Conservation (phyloP, 371 early-diverging fungal species). For the Mortierella polycephala region DNA sequence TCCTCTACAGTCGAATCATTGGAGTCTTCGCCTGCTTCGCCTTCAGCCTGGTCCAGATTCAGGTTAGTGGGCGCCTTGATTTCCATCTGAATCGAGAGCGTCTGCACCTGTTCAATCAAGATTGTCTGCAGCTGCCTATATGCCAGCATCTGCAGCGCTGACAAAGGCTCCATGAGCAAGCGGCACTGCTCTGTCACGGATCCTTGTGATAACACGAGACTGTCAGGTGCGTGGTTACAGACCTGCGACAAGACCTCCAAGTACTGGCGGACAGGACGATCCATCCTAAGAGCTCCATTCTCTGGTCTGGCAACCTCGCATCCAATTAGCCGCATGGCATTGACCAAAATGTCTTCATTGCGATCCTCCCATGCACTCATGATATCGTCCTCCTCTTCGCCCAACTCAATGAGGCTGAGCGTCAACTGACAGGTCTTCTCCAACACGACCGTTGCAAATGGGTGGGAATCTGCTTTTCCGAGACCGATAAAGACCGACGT, state of each 20-base stretch:
- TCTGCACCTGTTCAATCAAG: constrained; percentile 57
- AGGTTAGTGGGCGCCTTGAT: constrained; percentile 42
- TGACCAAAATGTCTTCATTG: constrained; percentile 27
- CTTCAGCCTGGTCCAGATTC: constrained; percentile 14
- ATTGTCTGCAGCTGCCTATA: constrained; percentile 58
- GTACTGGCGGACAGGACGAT: constrained; percentile 47
- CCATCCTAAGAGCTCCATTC: constrained; percentile 23
- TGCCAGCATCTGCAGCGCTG: constrained; percentile 58
- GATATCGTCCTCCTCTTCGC: constrained; percentile 41
- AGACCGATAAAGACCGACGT: constrained; percentile 28
- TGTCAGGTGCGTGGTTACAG: constrained; percentile 24
- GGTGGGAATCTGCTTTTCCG: constrained; percentile 1
- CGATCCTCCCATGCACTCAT: constrained; percentile 47
- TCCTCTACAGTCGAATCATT: constrained; percentile 6
- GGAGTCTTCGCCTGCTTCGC: neutral
- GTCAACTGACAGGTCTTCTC: constrained; percentile 33
- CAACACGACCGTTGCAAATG: constrained; percentile 36
- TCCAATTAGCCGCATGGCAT: constrained; percentile 37
- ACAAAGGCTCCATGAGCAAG: constrained; percentile 32
- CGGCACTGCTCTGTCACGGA: constrained; percentile 41
- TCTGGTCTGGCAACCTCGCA: constrained; percentile 8
- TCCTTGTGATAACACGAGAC: constrained; percentile 39
- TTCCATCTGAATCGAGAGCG: constrained; percentile 62
- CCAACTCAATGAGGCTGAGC: constrained; percentile 40
- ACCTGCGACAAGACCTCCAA: constrained; percentile 29